Conservation (phyloP, 768 basidiomycete species). For the Suillus bovinus region DNA sequence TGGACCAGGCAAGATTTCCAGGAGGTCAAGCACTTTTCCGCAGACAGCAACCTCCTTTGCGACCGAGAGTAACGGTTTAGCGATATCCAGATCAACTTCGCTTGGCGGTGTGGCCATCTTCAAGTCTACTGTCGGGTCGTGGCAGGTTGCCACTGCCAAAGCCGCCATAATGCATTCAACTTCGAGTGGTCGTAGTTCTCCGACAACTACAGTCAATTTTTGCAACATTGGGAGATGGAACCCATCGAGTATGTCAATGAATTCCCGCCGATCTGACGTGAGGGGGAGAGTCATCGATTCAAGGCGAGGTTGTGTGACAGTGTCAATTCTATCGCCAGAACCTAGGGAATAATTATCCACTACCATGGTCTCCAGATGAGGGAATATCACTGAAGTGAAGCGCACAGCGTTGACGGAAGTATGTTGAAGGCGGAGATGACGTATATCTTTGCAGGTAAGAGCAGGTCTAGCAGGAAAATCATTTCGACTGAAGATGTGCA, state of each 20-base stretch:
- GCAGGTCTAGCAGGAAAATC: background rate
- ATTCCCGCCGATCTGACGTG: background rate
- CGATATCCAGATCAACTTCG: background rate
- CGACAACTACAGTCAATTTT: background rate
- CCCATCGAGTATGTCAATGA: background rate
- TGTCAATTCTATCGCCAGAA: background rate
- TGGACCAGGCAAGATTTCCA: background rate
- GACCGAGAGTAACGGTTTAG: background rate
- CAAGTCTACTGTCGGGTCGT: background rate
- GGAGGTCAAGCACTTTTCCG: background rate
- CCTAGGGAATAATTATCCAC: background rate
- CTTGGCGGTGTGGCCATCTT: background rate
- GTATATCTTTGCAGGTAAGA: background rate
- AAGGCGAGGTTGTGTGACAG: background rate
- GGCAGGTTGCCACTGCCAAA: background rate
- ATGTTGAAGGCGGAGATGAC: background rate
- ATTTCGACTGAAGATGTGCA: background rate
- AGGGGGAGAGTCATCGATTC: background rate
- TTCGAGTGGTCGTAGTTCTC: background rate
- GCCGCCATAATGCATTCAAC: background rate
- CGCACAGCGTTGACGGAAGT: background rate
- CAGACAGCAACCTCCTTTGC: background rate
- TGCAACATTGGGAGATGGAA: background rate
- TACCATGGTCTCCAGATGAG: background rate
- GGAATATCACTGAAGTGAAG: background rate